Evolutionary conservation across 805 yeast species (phyloP), one percentile per base, ranked within the genome.

Genomic region (Nakazawaea peltata): DNA sequence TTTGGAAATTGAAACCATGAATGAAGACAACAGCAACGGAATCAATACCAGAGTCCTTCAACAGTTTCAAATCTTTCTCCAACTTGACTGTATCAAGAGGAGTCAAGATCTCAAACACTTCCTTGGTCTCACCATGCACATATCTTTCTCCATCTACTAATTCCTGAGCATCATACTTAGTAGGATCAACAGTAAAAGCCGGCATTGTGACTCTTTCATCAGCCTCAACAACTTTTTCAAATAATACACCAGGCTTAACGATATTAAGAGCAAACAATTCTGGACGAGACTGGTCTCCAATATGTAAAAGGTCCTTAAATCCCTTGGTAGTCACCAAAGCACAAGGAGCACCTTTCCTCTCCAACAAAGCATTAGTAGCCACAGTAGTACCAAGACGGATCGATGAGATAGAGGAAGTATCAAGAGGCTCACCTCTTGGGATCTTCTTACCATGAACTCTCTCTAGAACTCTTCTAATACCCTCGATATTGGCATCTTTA

Each of bases 241-340:
- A 64, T 36, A 65, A 54, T n/a, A 59, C 66, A 4, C 59, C 65
- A 34, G 64, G 58, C 37, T 65, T 65, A 24, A 52, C 53, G 16
- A 67, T 66, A 3, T 65, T 58, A 41, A 65, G 49, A 41, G 65
- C 69, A 40, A 65, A 65, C 19, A 65, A 62, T 42, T 60, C 53
- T 3, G 71, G 71, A 41, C 71, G 49, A 5, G 69, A 60, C 43
- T 65, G 71, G 42, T 63, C 65, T 3, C 71, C 71, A 37, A 65
- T 65, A 4, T 46, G 49, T 46, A 65, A 53, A 14, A 65, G 67
- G 35, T 65, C 71, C 42, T 56, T 56, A 46, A 64, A 65, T 0
- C 69, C 71, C 40, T 61, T 62, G 6, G 71, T 61, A 15, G 69
- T 64, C 8, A 65, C 45, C 31, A 65, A 46, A 5, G 63, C 57